Base-by-base conservation (phyloP, 2,329 filamentous ascomycete genomes). In the Beauveria australis region DNA sequence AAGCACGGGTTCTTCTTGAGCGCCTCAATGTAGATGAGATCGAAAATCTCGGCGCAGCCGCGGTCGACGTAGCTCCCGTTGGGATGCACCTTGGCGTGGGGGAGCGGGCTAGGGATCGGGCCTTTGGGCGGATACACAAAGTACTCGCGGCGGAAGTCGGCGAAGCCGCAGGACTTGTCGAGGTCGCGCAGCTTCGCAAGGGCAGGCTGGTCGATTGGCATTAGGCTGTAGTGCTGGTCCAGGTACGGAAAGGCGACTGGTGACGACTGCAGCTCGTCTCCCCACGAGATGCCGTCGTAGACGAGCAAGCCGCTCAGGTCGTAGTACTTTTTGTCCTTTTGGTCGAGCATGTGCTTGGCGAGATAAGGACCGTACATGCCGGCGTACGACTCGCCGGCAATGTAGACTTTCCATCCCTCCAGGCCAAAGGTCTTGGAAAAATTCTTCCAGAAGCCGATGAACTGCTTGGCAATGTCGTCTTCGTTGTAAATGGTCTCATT, bases 381-480 rank as follows among this genome's bases (percentile, higher is more conserved):
- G 0, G 83, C 86, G 66, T 87, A 89, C 1, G 79, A 84, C 73
- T 90, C 87, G n/a, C 88, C 89, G 0, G 87, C 78, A 62, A 92
- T 81, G 70, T 86, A 91, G 18, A 90, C 79, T 67, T 87, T 87
- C 67, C 81, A 82, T 8, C 79, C 78, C 43, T 87, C 78, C 66
- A 89, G 76, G 28, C 71, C 77, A 66, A 90, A 90, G 0, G 83
- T 85, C 46, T 87, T 77, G 59, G 88, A 73, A 66, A 89, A 90
- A 73, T 89, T 89, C 76, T 87, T 85, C 78, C 83, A 89, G 74
- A 89, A 92, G 55, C 85, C 85, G 8, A 88, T 76, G 69, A 91
- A 89, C 66, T 91, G 81, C 28, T 75, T 73, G 0, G 87, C 86
- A 3, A 86, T 78, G 65, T 89, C 87, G 46, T 82, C 78, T 64